These are phyloP conservation scores for Nicotiana noctiflora DNA, from an alignment of 257 asterid genomes.

Conservation along the genomic window DNA sequence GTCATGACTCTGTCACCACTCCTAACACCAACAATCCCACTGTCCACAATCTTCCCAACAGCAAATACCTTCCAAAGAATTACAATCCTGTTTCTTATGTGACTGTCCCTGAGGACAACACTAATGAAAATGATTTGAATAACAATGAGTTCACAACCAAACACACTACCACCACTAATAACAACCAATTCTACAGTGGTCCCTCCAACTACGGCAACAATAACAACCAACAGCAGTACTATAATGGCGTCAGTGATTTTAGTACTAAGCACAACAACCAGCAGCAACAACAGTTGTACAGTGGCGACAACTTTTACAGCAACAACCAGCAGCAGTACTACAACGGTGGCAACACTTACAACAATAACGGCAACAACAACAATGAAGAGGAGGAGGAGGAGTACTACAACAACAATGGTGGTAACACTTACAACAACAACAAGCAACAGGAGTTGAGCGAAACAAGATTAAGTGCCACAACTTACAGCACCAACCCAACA, in stretches of 20 bases:
- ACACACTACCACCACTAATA: neutral
- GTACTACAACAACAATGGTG: neutral
- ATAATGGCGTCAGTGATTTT: neutral
- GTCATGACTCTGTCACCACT: slow-evolving; percentile 56
- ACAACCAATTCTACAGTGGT: neutral
- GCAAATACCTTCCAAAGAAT: slow-evolving; percentile 67
- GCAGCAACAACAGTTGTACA: slow-evolving; percentile 16
- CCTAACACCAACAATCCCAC: slow-evolving; percentile 3
- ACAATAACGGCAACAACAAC: slow-evolving; percentile 13
- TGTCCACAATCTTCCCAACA: slow-evolving; percentile 17
- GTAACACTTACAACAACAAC: slow-evolving; percentile 14
- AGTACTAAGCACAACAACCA: slow-evolving; percentile 17
- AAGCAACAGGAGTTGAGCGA: slow-evolving; percentile 23
- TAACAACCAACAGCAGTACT: slow-evolving; percentile 12
- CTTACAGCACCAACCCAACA: slow-evolving; percentile 11
- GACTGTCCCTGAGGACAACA: slow-evolving; percentile 41
- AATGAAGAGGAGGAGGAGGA: neutral
- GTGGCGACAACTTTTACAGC: slow-evolving; percentile 12
- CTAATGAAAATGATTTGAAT: neutral
- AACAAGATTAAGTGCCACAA: slow-evolving; percentile 8
- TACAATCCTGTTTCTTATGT: slow-evolving; percentile 72
- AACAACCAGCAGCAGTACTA: slow-evolving; percentile 12
- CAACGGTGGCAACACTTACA: slow-evolving; percentile 12
- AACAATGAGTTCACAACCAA: neutral
- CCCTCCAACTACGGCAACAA: neutral